Conservation (phyloP, 139 green algal species). For the Chlamydomonas sphaeroides region DNA sequence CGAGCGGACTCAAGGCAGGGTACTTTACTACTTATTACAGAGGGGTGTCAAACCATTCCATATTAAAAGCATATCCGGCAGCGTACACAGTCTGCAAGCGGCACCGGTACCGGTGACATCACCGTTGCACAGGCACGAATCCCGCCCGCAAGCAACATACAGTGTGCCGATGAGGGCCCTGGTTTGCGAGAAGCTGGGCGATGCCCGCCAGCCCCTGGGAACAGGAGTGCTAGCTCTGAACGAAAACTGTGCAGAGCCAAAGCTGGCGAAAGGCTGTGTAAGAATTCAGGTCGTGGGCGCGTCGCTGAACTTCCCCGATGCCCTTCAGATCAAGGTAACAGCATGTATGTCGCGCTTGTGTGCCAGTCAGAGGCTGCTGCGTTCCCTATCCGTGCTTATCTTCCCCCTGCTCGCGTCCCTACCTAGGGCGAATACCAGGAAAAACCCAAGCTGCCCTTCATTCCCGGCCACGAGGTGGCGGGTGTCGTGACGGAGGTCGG, state of each 20-base stretch:
- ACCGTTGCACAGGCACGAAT: too few relatives aligned
- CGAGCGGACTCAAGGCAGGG: too few relatives aligned
- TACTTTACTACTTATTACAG: too few relatives aligned
- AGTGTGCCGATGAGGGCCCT: slow-evolving; percentile 66
- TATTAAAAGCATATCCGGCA: too few relatives aligned
- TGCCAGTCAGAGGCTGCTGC: too few relatives aligned
- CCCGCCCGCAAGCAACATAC: too few relatives aligned
- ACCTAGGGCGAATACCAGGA: slow-evolving; percentile 89
- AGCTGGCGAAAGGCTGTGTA: slow-evolving; percentile 42
- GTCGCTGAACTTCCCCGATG: slow-evolving; percentile 76
- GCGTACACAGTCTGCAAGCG: too few relatives aligned
- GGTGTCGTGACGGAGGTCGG: slow-evolving; percentile 80
- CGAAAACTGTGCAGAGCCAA: not conserved
- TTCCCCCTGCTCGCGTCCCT: too few relatives aligned
- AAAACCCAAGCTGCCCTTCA: slow-evolving; percentile 81
- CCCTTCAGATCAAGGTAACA: slow-evolving; percentile 27
- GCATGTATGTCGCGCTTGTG: too few relatives aligned
- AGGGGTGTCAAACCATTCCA: too few relatives aligned
- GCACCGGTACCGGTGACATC: too few relatives aligned
- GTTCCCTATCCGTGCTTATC: too few relatives aligned
- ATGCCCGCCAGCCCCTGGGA: slow-evolving; percentile 45
- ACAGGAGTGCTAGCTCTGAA: slow-evolving; percentile 18
- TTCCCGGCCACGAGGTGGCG: slow-evolving; percentile 83
- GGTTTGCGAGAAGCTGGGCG: slow-evolving; percentile 63
- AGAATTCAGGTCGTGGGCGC: slow-evolving; percentile 57